phyloP scores from a whole-genome alignment of 2,329 filamentous ascomycete species.

The Sporothrix humicola region DNA sequence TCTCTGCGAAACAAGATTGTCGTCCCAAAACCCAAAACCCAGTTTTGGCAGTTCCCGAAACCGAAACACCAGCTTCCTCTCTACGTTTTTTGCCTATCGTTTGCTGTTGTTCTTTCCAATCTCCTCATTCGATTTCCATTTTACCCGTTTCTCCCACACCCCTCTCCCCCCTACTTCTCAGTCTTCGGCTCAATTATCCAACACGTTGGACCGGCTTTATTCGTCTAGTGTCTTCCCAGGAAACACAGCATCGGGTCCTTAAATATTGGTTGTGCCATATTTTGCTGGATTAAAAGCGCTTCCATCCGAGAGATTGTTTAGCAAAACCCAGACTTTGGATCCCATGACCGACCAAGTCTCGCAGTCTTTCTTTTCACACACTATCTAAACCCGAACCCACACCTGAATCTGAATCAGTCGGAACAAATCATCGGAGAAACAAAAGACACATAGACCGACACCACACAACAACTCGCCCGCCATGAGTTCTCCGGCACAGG shows the following conservation, averaged over 20 bases:
- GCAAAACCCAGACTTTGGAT: background rate
- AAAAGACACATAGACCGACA: background rate
- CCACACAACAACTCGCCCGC: constrained; percentile 1
- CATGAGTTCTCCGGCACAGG: constrained; percentile 54
- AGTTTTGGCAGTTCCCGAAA: constrained; percentile 19
- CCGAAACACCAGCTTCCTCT: constrained; percentile 25
- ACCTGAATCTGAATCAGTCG: background rate
- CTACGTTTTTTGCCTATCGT: background rate
- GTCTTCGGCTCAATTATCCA: constrained; percentile 22
- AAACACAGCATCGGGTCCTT: constrained; percentile 29
- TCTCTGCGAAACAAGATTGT: constrained; percentile 26
- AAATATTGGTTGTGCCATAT: constrained; percentile 24
- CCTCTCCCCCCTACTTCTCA: background rate
- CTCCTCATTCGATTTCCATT: constrained; percentile 7
- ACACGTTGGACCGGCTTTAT: constrained; percentile 23
- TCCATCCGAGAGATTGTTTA: background rate
- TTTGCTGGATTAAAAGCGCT: background rate
- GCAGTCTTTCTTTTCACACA: background rate
- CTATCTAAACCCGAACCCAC: background rate
- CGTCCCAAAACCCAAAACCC: constrained; percentile 12
- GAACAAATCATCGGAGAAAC: background rate
- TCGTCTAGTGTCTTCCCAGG: constrained; percentile 25
- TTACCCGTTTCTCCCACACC: background rate
- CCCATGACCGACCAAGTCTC: background rate
- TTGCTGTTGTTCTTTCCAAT: background rate